Conservation (phyloP, 345 rosid genomes). For the Clausena lansium region DNA sequence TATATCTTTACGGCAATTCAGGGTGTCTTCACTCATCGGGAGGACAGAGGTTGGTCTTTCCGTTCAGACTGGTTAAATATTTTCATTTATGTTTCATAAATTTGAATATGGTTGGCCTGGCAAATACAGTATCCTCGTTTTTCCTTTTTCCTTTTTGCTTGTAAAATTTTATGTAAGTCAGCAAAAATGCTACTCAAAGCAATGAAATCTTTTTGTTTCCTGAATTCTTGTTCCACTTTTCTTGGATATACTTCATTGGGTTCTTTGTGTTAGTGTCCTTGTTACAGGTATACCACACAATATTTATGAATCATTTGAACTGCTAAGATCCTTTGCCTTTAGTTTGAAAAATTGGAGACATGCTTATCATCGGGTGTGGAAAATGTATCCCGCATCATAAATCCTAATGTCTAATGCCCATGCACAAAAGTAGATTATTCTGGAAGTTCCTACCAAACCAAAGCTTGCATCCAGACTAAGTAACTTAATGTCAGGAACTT, state of each 20-base stretch:
- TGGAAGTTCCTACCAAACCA: neutral
- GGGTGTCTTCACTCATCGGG: slow-evolving; percentile 44
- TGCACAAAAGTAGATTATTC: neutral
- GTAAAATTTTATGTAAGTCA: neutral
- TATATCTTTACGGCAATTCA: slow-evolving; percentile 64
- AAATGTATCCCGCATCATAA: neutral
- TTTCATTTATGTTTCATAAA: neutral
- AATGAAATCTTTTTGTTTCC: neutral
- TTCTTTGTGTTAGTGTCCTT: neutral
- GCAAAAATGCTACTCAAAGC: neutral
- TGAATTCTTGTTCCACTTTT: neutral
- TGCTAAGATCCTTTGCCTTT: neutral
- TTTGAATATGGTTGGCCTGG: neutral
- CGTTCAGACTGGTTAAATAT: neutral
- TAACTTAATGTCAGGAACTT: neutral
- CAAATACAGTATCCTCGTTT: neutral
- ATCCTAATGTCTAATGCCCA: neutral
- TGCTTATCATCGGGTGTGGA: neutral
- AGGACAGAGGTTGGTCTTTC: slow-evolving; percentile 54
- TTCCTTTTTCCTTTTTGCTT: neutral
- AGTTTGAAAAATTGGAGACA: neutral
- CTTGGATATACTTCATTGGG: neutral
- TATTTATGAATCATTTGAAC: neutral
- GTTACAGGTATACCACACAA: neutral
- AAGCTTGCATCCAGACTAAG: neutral